Evolutionary conservation across 1,284 basidiomycete species (phyloP), one percentile per base, ranked within the genome.

Genomic region (Coriolopsis trogii): DNA sequence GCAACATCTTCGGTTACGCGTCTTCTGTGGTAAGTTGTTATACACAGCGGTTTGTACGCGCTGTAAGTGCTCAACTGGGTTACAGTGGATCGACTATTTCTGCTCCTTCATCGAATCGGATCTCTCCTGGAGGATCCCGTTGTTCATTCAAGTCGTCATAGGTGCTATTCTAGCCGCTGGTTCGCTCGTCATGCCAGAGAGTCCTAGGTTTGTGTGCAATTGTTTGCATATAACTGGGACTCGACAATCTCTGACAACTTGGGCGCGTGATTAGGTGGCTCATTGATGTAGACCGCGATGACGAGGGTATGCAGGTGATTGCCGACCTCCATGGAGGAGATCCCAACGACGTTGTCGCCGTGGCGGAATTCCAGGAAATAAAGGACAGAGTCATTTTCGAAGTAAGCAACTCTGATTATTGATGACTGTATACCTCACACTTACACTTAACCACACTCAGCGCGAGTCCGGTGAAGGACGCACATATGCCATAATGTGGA

Each of bases 1-100:
- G 87, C 48, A 94, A 95, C 66, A 90, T 98, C 62, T 77, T 94
- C 53, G 96, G 96, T 41, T 99, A 99, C 69, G 89, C 94, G n/a
- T 85, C 85, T 51, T 96, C 93, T 16, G 94, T 98, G 56, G 93
- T 94, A 74, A 58, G 90, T 77, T 4, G n/a, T 23, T 45, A 55
- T 53, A 45, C 49, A 9, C 18, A 21, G 8, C 15, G 20, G 12
- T 24, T 31, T 23, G 26, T 15, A 41, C 21, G 9, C 10, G 23
- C 34, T 4, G 25, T 37, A 37, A 34, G 45, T 16, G 49, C n/a
- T 34, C 25, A 9, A n/a, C 6, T n/a, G 1, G 16, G 31, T 8
- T 44, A 2, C 59, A 94, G 90, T 98, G 95, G 95, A 85, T 89
- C 53, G 96, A 96, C 70, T 99, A 98, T 70, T 91, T 92, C 61